Evolutionary conservation across 768 basidiomycete species (phyloP), one percentile per base, ranked within the genome.

Genomic region (Boletus speciosus): DNA sequence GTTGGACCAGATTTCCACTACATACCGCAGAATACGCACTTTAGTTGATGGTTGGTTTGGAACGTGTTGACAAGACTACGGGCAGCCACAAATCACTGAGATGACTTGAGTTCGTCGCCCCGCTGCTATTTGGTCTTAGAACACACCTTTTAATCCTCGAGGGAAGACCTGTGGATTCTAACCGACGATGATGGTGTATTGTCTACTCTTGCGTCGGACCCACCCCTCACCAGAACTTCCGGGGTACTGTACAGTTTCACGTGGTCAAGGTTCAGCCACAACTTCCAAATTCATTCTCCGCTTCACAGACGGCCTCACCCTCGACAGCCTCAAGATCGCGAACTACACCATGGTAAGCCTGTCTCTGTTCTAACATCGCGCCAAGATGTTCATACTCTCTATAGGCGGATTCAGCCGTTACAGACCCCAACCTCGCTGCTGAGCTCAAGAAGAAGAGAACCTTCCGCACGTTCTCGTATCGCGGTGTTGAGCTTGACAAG

Each of bases 401-500:
- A 25, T 63, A 93, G 91, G 88, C 91, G 76, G 92, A 93, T 74
- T 76, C 81, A 64, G 76, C 75, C 52, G 80, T 93, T 64, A 96
- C 95, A 76, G 94, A 97, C 76, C 93, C 94, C 69, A 75, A 85
- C 74, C 76, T 91, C 73, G 97, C 96, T 66, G 95, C 95, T 58
- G 96, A 95, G 73, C 83, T 96, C 79, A 97, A 97, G 88, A 95
- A 94, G 82, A 94, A 86, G 85, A 81, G 97, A 70, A 95, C 93
- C 55, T 98, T 98, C 90, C 90, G 93, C 70, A 98, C 96, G 67
- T 98, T 96, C 81, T 91, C 91, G 35, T 99, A 94, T 85, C 90
- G 97, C 69, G 97, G 97, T 66, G 78, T 99, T 66, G 95, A 96
- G 81, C 90, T 99, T 65, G 94, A 98, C 73, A 93, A 97, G 77